Evolutionary conservation across 495 filamentous ascomycete species (phyloP).

Genomic region (Gamarada debralockiae): DNA sequence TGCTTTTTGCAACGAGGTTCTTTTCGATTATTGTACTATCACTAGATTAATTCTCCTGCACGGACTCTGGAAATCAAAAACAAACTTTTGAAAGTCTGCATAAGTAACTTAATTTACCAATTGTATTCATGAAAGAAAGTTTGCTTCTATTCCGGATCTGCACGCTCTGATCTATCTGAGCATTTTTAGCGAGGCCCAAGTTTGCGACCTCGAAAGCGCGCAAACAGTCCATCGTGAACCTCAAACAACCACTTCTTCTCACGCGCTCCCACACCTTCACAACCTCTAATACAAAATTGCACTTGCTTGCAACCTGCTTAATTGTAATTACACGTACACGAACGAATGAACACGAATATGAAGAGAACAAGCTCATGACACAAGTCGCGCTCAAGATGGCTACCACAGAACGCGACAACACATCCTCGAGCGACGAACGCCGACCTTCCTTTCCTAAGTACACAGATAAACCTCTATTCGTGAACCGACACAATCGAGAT

Average conservation of each 20-base stretch:
- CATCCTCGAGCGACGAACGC: not conserved
- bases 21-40: constrained; percentile 1
- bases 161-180: too few relatives aligned
- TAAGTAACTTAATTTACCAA: too few relatives aligned
- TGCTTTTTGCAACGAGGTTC: not conserved
- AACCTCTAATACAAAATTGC: not conserved
- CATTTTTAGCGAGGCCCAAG: not conserved
- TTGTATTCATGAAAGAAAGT: too few relatives aligned
- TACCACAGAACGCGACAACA: constrained; percentile 14
- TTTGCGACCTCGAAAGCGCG: not conserved
- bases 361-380: constrained; percentile 7
- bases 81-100: not conserved
- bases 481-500: not conserved
- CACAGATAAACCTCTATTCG: not conserved
- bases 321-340: not conserved
- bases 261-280: not conserved
- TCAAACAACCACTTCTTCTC: not conserved
- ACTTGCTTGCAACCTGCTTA: not conserved
- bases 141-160: too few relatives aligned
- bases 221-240: not conserved
- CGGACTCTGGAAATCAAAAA: constrained; percentile 1
- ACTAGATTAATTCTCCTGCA: constrained; percentile 8
- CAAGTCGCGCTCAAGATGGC: constrained; percentile 8
- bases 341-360: not conserved
- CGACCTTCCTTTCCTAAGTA: not conserved